Percentiles rank a stretch among this genome's conserved stretches.
Evolutionary conservation across 495 filamentous ascomycete species (phyloP).

Genomic region (Cercophora sp.): DNA sequence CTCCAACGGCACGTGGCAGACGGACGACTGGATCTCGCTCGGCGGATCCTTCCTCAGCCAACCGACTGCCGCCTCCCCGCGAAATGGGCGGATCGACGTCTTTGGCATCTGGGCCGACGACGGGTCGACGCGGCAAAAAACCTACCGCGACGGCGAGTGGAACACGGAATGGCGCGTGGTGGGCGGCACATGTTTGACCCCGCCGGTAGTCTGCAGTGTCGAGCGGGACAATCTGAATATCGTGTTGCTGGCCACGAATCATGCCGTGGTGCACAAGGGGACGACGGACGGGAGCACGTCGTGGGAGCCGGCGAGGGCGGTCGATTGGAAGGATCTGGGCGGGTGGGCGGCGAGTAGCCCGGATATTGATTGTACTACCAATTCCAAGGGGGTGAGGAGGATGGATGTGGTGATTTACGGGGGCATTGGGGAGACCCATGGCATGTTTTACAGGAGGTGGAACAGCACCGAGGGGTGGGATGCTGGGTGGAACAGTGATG

Average conservation of each 20-base stretch:
- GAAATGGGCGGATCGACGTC: not conserved
- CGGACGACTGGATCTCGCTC: not conserved
- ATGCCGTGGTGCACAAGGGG: not conserved
- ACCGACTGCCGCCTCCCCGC: not conserved
- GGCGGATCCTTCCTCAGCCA: not conserved
- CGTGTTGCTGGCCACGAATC: not conserved
- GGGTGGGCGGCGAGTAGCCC: not conserved
- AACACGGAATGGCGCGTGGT: not conserved
- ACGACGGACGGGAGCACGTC: not conserved
- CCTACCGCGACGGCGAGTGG: not conserved
- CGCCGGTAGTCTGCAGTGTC: not conserved
- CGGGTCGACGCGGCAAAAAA: not conserved
- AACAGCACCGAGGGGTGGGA: not conserved
- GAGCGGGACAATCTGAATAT: not conserved
- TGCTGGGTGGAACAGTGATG: not conserved
- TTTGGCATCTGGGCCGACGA: not conserved
- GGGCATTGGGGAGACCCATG: not conserved
- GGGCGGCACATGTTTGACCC: not conserved
- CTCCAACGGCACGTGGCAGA: not conserved
- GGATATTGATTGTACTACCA: not conserved
- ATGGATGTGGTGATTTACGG: not conserved
- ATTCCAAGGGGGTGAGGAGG: not conserved
- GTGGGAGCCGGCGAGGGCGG: not conserved
- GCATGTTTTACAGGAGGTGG: not conserved
- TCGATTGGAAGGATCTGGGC: not conserved